These are phyloP conservation scores for Chimonanthus salicifolius DNA, from an alignment of 164 flowering plant species.

Conservation along the genomic window DNA sequence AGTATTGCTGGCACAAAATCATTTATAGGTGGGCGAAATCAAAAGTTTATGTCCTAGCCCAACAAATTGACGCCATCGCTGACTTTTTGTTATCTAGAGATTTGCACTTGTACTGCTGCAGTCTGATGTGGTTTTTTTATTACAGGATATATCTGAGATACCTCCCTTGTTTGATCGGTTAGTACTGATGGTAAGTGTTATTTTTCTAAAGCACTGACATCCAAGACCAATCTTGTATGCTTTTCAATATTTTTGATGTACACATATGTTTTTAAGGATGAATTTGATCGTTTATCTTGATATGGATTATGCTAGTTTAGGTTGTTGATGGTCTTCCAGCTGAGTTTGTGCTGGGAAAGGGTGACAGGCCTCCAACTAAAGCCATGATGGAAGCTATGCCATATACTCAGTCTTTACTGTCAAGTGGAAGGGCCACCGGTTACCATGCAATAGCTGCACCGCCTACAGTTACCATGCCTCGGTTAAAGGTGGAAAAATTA, in stretches of 20 bases:
- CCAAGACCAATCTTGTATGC: background rate
- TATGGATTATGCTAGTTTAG: constrained; percentile 31
- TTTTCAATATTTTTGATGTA: background rate
- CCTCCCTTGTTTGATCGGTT: constrained; percentile 63
- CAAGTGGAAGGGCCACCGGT: constrained; percentile 63
- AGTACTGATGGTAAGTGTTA: constrained; percentile 59
- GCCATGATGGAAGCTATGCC: constrained; percentile 77
- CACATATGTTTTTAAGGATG: constrained; percentile 8
- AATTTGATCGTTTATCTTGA: constrained; percentile 9
- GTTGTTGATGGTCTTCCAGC: constrained; percentile 99
- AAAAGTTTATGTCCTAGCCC: too few relatives aligned
- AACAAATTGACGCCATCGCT: too few relatives aligned
- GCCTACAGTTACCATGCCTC: constrained; percentile 99
- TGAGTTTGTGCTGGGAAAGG: constrained; percentile 88
- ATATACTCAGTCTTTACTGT: constrained; percentile 72
- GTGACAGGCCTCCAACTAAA: constrained; percentile 53
- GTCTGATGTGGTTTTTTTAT: constrained; percentile 8
- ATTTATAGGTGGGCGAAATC: too few relatives aligned
- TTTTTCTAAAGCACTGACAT: background rate
- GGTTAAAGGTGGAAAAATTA: constrained; percentile 58
- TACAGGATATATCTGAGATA: constrained; percentile 66
- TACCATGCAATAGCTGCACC: constrained; percentile 95
- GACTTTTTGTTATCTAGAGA: too few relatives aligned
- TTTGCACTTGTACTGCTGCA: background rate
- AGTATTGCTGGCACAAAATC: too few relatives aligned